These are phyloP conservation scores for Purshia tridentata DNA, from an alignment of 306 rosid genomes.

Conservation along the genomic window DNA sequence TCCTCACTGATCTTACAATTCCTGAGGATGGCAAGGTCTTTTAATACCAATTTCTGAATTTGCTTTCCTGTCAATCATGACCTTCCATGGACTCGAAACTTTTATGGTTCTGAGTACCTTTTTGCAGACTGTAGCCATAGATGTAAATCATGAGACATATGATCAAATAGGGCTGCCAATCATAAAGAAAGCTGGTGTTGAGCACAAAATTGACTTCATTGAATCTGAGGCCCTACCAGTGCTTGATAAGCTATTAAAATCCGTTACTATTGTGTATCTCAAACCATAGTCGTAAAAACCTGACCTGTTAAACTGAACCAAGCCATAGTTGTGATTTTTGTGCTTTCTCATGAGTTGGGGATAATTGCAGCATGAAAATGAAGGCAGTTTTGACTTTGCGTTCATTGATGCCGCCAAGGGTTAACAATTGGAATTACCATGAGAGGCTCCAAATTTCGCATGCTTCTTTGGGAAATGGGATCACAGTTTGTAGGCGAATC, in stretches of 20 bases:
- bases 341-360: background rate
- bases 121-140: conserved; percentile 57
- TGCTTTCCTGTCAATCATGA: too few relatives aligned
- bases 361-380: conserved; percentile 40
- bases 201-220: conserved; percentile 58
- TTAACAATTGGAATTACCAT: conserved; percentile 55
- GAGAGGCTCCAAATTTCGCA: conserved; percentile 42
- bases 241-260: conserved; percentile 48
- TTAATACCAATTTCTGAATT: background rate
- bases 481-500: conserved; percentile 48
- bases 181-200: conserved; percentile 58
- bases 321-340: background rate
- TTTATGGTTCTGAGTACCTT: background rate
- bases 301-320: background rate
- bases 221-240: conserved; percentile 54
- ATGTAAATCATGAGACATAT: conserved; percentile 38
- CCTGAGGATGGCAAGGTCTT: conserved; percentile 53
- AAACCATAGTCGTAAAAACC: background rate
- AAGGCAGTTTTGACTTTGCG: conserved; percentile 54
- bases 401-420: conserved; percentile 55
- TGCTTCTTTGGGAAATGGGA: conserved; percentile 52
- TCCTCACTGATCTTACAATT: conserved; percentile 59
- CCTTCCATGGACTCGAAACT: too few relatives aligned
- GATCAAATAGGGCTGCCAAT: conserved; percentile 57
- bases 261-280: conserved; percentile 24